Evolutionary conservation across 805 yeast species (phyloP).

Genomic region (Priceomyces melissophilus): DNA sequence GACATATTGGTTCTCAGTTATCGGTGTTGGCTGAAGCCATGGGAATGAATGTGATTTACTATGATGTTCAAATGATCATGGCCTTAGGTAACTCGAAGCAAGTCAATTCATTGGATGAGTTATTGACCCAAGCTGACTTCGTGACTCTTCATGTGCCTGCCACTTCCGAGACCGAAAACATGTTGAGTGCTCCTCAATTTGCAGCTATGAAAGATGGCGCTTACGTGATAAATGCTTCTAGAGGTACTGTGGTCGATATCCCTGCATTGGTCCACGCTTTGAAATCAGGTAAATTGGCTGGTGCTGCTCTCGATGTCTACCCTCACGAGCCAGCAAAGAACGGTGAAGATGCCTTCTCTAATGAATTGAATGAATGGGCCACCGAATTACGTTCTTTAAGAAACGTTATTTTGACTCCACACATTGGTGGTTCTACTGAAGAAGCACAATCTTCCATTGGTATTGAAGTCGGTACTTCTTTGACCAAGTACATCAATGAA

Average conservation of each 20-base stretch:
- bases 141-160: constrained; percentile 94
- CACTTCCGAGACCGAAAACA: constrained; percentile 84
- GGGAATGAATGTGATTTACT: constrained; percentile 95
- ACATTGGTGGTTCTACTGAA: constrained; percentile 98
- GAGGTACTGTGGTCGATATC: constrained; percentile 97
- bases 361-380: constrained; percentile 77
- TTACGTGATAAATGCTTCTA: constrained; percentile 90
- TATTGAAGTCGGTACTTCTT: constrained; percentile 83
- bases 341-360: constrained; percentile 75
- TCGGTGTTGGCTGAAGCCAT: constrained; percentile 95
- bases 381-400: constrained; percentile 76
- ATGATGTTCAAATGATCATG: constrained; percentile 92
- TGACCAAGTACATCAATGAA: constrained; percentile 90
- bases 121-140: constrained; percentile 79
- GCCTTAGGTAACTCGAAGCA: constrained; percentile 95
- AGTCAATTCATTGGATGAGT: constrained; percentile 78
- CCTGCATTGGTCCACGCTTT: constrained; percentile 90
- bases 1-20: constrained; percentile 97
- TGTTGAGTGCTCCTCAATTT: constrained; percentile 86
- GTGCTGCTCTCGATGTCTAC: constrained; percentile 94
- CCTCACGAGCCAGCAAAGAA: constrained; percentile 98
- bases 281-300: constrained; percentile 91
- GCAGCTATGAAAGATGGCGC: constrained; percentile 96
- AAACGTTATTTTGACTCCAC: constrained; percentile 92
- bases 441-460: constrained; percentile 99